Conservation (phyloP, 768 basidiomycete species). For the Mycena polygramma region DNA sequence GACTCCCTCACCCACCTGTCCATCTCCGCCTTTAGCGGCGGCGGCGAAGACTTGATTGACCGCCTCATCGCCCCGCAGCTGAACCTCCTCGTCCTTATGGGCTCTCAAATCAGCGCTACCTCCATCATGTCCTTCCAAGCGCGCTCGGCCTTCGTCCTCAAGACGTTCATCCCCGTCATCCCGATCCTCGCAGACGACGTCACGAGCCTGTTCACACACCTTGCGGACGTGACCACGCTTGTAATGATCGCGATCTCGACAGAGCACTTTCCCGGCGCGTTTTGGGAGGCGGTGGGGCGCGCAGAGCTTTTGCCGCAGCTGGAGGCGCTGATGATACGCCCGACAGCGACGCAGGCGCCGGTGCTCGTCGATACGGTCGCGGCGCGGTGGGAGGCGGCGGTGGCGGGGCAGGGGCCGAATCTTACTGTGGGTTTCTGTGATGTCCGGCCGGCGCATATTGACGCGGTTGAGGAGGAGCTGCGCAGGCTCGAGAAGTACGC, state of each 20-base stretch:
- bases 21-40: slow-evolving; percentile 14
- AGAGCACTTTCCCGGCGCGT: slow-evolving; percentile 20
- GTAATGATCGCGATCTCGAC: not conserved
- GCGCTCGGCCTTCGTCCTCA: slow-evolving; percentile 18
- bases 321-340: slow-evolving; percentile 7
- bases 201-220: not conserved
- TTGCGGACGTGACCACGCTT: not conserved
- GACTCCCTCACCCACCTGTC: slow-evolving; percentile 10
- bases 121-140: slow-evolving; percentile 3
- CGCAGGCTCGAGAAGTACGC: slow-evolving; percentile 17
- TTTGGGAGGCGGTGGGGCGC: slow-evolving; percentile 27
- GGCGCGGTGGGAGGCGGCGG: slow-evolving; percentile 17
- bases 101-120: not conserved
- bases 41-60: slow-evolving; percentile 10
- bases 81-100: not conserved
- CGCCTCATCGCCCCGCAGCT: slow-evolving; percentile 12
- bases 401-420: not conserved
- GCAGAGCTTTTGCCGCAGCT: slow-evolving; percentile 12
- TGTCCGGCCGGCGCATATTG: slow-evolving; percentile 13
- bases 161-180: not conserved
- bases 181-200: slow-evolving; percentile 1
- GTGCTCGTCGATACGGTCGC: slow-evolving; percentile 22
- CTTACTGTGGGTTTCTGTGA: slow-evolving; percentile 9
- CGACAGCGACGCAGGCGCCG: slow-evolving; percentile 9
- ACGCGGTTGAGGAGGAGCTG: slow-evolving; percentile 13